phyloP scores from a whole-genome alignment of 140 eudicot genomes.

The Senecio squalidus region DNA sequence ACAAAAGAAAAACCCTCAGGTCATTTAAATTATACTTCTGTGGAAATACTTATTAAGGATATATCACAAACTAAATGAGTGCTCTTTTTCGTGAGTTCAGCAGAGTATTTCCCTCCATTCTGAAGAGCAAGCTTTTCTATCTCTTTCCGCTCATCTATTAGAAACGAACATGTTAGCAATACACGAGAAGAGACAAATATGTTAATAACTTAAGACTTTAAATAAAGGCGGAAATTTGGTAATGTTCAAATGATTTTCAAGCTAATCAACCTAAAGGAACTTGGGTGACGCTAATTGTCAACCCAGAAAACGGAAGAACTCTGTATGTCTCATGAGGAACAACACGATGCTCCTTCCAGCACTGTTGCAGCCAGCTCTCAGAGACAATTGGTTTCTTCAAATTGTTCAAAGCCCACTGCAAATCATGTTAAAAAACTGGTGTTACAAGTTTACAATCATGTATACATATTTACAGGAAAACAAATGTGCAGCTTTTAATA shows the following conservation, averaged over 20 bases:
- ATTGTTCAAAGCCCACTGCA: slow-evolving; percentile 86
- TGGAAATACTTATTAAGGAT: slow-evolving; percentile 43
- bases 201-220: slow-evolving; percentile 7
- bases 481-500: too few relatives aligned
- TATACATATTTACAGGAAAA: too few relatives aligned
- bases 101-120: slow-evolving; percentile 92
- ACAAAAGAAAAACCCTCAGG: background rate
- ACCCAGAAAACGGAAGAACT: slow-evolving; percentile 84
- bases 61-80: slow-evolving; percentile 91
- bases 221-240: background rate
- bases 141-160: slow-evolving; percentile 71
- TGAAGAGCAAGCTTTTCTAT: slow-evolving; percentile 59
- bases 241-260: background rate
- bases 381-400: slow-evolving; percentile 84
- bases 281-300: slow-evolving; percentile 73
- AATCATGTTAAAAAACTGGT: slow-evolving; percentile 3
- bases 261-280: slow-evolving; percentile 63
- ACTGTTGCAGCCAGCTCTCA: slow-evolving; percentile 75
- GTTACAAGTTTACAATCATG: too few relatives aligned
- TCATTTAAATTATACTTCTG: slow-evolving; percentile 1
- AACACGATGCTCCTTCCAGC: slow-evolving; percentile 97
- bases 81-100: slow-evolving; percentile 76
- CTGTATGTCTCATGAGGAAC: slow-evolving; percentile 89
- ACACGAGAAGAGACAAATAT: slow-evolving; percentile 7
- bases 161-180: slow-evolving; percentile 13